phyloP scores from a whole-genome alignment of 164 flowering plant genomes.

The Taxillus chinensis region DNA sequence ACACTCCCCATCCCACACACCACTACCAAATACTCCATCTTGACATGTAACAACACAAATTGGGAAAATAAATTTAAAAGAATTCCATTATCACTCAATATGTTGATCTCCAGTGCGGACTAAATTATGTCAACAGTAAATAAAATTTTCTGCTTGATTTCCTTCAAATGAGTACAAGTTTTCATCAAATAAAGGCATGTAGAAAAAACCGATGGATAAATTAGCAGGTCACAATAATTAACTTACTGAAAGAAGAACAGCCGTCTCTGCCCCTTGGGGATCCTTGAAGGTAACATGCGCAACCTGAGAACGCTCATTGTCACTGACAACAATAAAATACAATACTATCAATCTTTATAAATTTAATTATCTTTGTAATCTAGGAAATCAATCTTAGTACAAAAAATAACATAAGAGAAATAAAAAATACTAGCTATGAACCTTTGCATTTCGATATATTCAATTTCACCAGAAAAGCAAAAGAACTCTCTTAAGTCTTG shows the following conservation, averaged over 20 bases:
- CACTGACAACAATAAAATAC: slow-evolving; percentile 25
- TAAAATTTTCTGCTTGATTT: no score
- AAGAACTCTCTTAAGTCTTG: slow-evolving; percentile 73
- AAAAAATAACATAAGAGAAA: not conserved
- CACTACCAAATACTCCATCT: no score
- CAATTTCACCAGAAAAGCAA: slow-evolving; percentile 75
- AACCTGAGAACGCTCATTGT: slow-evolving; percentile 54
- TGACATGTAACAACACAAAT: no score
- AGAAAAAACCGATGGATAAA: no score
- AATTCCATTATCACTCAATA: no score
- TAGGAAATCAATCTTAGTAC: no score
- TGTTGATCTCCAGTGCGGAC: no score
- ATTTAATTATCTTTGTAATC: not conserved
- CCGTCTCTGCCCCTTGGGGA: slow-evolving; percentile 73
- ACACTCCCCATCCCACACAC: no score
- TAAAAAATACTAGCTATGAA: slow-evolving; percentile 6
- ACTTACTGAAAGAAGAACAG: slow-evolving; percentile 66
- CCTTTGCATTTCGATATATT: slow-evolving; percentile 60
- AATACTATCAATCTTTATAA: not conserved
- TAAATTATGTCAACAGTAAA: no score
- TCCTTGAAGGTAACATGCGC: slow-evolving; percentile 80
- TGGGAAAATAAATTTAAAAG: no score
- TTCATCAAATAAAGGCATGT: no score
- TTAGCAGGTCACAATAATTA: slow-evolving; percentile 6
- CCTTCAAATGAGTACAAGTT: no score